Evolutionary conservation across 176 grass and related monocot species (phyloP).

Genomic region (Aegilops speltoides): DNA sequence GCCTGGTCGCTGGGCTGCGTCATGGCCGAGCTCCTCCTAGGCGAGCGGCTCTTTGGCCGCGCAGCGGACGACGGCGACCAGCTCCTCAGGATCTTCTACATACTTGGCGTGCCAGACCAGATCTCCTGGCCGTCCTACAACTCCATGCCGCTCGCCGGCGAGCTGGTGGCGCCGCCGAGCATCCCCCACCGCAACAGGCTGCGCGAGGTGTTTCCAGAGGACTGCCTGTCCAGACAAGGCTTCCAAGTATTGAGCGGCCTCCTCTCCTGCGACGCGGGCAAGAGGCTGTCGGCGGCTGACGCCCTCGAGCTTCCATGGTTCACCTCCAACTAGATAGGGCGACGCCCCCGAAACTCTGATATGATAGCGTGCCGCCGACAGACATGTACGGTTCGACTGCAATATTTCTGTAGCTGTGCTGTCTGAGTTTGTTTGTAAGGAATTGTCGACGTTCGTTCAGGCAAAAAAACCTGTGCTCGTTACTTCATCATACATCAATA

Average conservation of each 20-base stretch:
- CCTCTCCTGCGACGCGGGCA: not conserved
- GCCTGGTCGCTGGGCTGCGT: conserved; percentile 1
- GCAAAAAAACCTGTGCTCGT: not conserved
- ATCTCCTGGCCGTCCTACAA: not conserved
- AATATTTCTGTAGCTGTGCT: not conserved
- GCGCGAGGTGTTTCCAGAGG: not conserved
- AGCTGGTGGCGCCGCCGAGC: conserved; percentile 9
- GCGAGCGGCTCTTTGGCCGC: not conserved
- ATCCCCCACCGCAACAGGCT: not conserved
- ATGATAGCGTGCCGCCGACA: not conserved
- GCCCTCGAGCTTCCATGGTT: conserved; percentile 8
- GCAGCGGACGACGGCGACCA: not conserved
- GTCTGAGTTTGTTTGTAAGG: not conserved
- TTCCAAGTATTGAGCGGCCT: conserved; percentile 17
- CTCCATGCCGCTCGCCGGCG: not conserved
- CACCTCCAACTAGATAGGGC: not conserved
- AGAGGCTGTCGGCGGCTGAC: not conserved
- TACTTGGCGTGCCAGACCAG: not conserved
- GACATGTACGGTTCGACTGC: not conserved
- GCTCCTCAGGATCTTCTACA: not conserved
- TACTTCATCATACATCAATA: not conserved
- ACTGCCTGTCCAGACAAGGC: not conserved
- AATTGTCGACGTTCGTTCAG: not conserved
- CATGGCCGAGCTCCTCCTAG: not conserved
- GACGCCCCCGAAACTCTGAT: not conserved